Evolutionary conservation across 306 rosid species (phyloP).

Genomic region (Purshia tridentata): DNA sequence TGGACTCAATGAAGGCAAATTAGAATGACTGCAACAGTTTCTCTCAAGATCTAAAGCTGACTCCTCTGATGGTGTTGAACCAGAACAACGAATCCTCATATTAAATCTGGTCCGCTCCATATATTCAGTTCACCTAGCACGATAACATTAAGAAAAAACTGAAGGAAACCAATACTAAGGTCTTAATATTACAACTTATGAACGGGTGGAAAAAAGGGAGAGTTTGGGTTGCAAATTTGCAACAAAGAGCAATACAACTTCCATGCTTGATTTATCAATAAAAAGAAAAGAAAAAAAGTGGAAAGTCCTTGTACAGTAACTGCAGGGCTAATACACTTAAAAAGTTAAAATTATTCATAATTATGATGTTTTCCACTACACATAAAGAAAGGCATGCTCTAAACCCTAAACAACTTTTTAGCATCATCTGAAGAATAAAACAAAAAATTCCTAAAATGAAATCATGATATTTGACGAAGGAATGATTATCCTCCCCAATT

Average conservation of each 20-base stretch:
- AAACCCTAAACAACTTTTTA: slow-evolving; percentile 18
- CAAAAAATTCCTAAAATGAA: neutral
- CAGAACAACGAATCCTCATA: slow-evolving; percentile 66
- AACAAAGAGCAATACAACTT: neutral
- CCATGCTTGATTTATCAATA: neutral
- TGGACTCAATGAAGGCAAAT: slow-evolving; percentile 82
- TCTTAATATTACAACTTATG: neutral
- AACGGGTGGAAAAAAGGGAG: neutral
- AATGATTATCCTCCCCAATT: slow-evolving; percentile 16
- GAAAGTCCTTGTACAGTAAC: slow-evolving; percentile 17
- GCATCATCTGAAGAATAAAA: slow-evolving; percentile 14
- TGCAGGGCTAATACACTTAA: slow-evolving; percentile 23
- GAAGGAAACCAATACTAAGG: neutral
- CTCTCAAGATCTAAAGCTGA: slow-evolving; percentile 95
- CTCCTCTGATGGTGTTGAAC: slow-evolving; percentile 91
- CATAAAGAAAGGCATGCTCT: slow-evolving; percentile 32
- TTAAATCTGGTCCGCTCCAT: slow-evolving; percentile 72
- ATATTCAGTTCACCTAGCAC: slow-evolving; percentile 37
- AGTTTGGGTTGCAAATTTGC: slow-evolving; percentile 12
- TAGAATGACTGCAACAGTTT: slow-evolving; percentile 83
- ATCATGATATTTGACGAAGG: slow-evolving; percentile 19
- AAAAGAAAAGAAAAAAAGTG: neutral
- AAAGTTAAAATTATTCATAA: slow-evolving; percentile 26
- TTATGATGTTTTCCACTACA: slow-evolving; percentile 40
- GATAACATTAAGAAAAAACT: neutral